Base-by-base conservation (phyloP, 192 early-diverging fungal genomes). In the Coemansia furcata region DNA sequence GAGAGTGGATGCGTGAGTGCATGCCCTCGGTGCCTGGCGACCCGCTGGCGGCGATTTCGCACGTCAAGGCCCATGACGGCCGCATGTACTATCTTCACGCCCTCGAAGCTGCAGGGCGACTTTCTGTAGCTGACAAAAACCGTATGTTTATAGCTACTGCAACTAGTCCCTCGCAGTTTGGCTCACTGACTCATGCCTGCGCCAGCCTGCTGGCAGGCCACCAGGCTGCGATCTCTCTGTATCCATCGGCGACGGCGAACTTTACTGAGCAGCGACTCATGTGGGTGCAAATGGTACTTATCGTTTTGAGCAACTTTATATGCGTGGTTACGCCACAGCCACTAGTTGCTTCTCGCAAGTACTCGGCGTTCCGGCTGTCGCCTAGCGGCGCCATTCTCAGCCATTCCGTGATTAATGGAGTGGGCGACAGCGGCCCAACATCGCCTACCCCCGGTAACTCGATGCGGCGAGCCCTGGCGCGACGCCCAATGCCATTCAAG, bases 271-370 rank as follows among this genome's bases (percentile, higher is more conserved):
- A 67, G 59, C 73, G 79, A 57, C 62, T 76, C 23, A 72, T 73
- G 71, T 76, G 74, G 74, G 73, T 82, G 61, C 79, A 76, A 57
- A 71, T 72, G 63, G 70, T 65, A 42, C 69, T 83, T 60, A 58
- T 83, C 30, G 72, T 72, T 38, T 35, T 83, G 39, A 74, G 76
- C 69, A 82, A 82, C 61, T 50, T 77, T 50, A 69, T 69, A 3
- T 54, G 67, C 65, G 60, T 63, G 3, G 65, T 63, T n/a, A 77
- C 74, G 3, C 67, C 80, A 2, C 68, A 71, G 61, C 59, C 71
- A 44, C 57, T 76, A 32, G 33, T 69, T 4, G 64, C 68, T 2
- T 62, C 71, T 32, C 78, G 74, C 29, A 67, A 54, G 42, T 76
- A 82, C 67, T 71, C 75, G 65, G 36, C 62, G 44, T 68, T 80